These are phyloP conservation scores for Diatrype stigma DNA, from an alignment of 2,329 filamentous ascomycete species.

Conservation along the genomic window DNA sequence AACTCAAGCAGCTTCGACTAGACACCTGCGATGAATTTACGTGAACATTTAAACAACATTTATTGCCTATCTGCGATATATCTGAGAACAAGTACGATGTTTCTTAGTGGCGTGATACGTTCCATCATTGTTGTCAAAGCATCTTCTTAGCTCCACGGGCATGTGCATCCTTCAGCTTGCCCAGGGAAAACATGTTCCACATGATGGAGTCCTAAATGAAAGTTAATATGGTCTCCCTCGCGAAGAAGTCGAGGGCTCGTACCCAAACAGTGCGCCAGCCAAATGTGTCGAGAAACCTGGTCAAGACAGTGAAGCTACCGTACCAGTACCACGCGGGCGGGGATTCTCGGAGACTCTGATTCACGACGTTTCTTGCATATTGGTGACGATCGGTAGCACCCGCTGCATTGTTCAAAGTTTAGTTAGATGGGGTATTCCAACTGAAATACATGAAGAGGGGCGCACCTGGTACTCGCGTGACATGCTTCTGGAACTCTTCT, in stretches of 20 bases:
- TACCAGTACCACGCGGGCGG: conserved; percentile 22
- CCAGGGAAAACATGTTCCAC: conserved; percentile 9
- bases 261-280: conserved; percentile 17
- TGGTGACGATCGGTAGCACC: conserved; percentile 9
- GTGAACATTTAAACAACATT: too few relatives aligned
- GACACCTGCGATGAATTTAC: too few relatives aligned
- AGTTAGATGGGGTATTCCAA: background rate
- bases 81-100: background rate
- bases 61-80: too few relatives aligned
- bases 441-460: background rate
- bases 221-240: background rate
- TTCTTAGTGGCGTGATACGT: background rate
- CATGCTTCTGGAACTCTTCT: conserved; percentile 14
- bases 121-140: background rate
- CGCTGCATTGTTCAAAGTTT: background rate
- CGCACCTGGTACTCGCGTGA: conserved; percentile 16
- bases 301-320: conserved; percentile 3
- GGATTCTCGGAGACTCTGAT: conserved; percentile 7
- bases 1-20: too few relatives aligned
- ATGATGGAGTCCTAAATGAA: conserved; percentile 9
- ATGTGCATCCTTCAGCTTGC: conserved; percentile 1
- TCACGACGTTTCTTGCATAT: conserved; percentile 18
- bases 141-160: background rate
- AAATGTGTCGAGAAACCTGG: conserved; percentile 14
- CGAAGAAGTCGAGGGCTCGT: background rate